Evolutionary conservation across 805 yeast genomes (phyloP), one percentile per base, ranked within the genome.

Genomic region (Ogataea chonburiensis): DNA sequence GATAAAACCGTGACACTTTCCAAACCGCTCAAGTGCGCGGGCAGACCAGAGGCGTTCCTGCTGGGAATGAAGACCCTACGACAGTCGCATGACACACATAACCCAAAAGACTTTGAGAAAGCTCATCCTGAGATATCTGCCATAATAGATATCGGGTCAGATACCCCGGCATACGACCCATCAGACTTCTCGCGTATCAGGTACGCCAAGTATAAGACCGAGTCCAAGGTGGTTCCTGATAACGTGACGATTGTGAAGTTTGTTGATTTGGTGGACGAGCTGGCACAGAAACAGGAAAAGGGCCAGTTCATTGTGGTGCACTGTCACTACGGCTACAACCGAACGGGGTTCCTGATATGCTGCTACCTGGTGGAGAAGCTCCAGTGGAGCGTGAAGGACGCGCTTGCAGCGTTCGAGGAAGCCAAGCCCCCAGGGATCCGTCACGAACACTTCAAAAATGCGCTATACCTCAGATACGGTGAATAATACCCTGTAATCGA

Each of bases 261-360:
- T 45, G 67, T 78, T 24, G 67, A 62, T 24, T 63, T 79, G 28
- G 68, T 79, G 4, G 78, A 76, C 44, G 64, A 66, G 29, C 67
- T 76, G 13, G 50, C 73, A 17, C 22, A 21, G 7, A 42, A 46
- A 17, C 47, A 43, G 21, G 30, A 36, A 7, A 32, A 19, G 14
- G 47, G 47, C 12, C 74, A 74, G 5, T 58, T 67, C 17, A 61
- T 81, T 5, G 86, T 73, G 0, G 82, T 84, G 6, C 93, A 84
- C 56, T 83, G 93, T 53, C 93, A 83, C 55, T 83, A 83, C 53
- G 93, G 91, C 5, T 85, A 82, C 60, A 83, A 83, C 55, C 64
- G 91, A 38, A 83, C 91, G 0, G 91, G 93, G 3, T 83, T 76
- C 49, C 66, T 84, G 33, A 75, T 83, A 13, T 79, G 86, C 52